Base-by-base conservation (phyloP, 176 grass and related monocot genomes). In the Cymbopogon citratus region DNA sequence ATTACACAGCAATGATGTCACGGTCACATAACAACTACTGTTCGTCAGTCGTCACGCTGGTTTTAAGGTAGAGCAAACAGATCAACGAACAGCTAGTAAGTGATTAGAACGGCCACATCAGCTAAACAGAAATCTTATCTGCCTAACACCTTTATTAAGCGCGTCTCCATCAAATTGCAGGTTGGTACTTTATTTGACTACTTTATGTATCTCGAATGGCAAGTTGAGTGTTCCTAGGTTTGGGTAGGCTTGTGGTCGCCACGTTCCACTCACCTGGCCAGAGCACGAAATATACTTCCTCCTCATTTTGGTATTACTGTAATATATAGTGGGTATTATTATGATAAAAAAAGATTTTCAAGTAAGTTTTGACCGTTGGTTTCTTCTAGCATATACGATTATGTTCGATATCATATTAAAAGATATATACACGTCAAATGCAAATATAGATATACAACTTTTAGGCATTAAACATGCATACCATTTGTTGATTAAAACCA, bases 1-100 rank as follows among this genome's bases (percentile, higher is more conserved):
- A 74, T 83, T 66, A 66, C 61, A 67, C 19, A 56, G 44, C 81
- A 76, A 75, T 56, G 81, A 84, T 41, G 81, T 84, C 60, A 83
- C 15, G 0, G 12, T 16, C 29, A 3, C 40, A 23, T 34, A 52
- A 24, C 6, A 51, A 54, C 43, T 35, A 26, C 21, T 5, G n/a
- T n/a, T 10, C 19, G 5, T 66, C 36, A 34, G 24, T 72, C 43
- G 70, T 73, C 43, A 75, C 29, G 27, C 10, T 38, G 9, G 31
- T 52, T 54, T 40, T 27, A 26, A 69, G 33, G 46, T 29, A 26
- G 60, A 23, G 12, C 26, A 51, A 39, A 10, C 45, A 66, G 60
- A 84, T 66, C 45, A 66, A 56, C 71, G 39, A 80, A 18, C 34
- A 40, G 9, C n/a, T 39, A 52, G 5, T 6, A 52, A 39, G 29